phyloP scores from a whole-genome alignment of 352 stramenopile genomes.

The Phytophthora multivora region DNA sequence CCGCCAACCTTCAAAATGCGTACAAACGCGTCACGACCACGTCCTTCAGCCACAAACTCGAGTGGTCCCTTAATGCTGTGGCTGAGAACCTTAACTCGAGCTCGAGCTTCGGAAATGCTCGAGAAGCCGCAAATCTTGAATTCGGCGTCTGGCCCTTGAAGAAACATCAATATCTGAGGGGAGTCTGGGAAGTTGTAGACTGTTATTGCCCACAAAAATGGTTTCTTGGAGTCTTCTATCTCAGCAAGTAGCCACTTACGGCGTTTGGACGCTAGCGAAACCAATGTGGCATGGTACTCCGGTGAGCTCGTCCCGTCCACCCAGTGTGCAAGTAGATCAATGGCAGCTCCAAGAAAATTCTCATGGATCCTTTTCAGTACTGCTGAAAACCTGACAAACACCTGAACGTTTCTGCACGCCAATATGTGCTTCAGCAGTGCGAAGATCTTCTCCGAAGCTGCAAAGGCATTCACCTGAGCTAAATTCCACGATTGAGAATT shows the following conservation, averaged over 20 bases:
- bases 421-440: constrained; percentile 1
- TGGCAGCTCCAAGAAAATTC: neutral
- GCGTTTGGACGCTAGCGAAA: neutral
- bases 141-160: neutral
- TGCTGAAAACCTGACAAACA: neutral
- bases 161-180: neutral
- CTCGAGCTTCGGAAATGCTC: neutral
- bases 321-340: constrained; percentile 1
- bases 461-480: neutral
- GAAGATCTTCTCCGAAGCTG: neutral
- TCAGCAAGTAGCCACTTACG: constrained; percentile 7
- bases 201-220: constrained; percentile 1
- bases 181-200: constrained; percentile 2
- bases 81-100: neutral
- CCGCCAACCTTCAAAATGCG: neutral
- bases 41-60: constrained; percentile 1
- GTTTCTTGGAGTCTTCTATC: neutral
- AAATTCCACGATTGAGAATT: neutral
- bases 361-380: constrained; percentile 1
- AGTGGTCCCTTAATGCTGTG: neutral
- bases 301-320: neutral
- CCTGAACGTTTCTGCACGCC: neutral
- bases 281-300: neutral
- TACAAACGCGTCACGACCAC: neutral
- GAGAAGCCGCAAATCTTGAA: constrained; percentile 3